phyloP scores from a whole-genome alignment of 495 filamentous ascomycete species.

The Trichoderma gamsii region DNA sequence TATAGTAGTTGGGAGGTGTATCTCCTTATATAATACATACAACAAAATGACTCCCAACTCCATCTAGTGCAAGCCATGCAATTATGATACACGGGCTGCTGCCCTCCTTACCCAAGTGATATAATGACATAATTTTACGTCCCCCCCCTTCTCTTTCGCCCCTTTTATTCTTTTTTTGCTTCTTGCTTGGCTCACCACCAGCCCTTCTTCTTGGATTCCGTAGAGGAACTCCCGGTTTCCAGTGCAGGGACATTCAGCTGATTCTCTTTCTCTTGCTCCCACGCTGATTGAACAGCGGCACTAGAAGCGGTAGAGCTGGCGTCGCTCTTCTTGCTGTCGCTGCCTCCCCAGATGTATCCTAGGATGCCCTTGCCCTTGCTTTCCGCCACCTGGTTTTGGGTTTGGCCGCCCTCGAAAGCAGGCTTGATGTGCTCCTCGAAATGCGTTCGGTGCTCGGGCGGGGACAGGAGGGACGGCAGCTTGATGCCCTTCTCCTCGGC shows the following conservation, averaged over 20 bases:
- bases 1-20: conserved; percentile 10
- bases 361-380: conserved; percentile 29
- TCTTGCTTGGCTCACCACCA: conserved; percentile 17
- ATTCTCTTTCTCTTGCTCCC: conserved; percentile 44
- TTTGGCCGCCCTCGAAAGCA: conserved; percentile 11
- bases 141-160: not conserved
- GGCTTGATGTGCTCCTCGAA: conserved; percentile 16
- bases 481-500: conserved; percentile 28
- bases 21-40: conserved; percentile 9
- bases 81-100: conserved; percentile 10
- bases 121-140: not conserved
- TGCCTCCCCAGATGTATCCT: conserved; percentile 9
- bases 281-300: conserved; percentile 38
- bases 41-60: conserved; percentile 8
- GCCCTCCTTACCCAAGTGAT: conserved; percentile 2
- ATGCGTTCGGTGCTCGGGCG: conserved; percentile 16
- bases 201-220: conserved; percentile 32
- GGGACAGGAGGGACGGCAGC: conserved; percentile 32
- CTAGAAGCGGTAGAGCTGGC: not conserved
- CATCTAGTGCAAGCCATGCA: conserved; percentile 7
- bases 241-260: conserved; percentile 41
- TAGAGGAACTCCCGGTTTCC: conserved; percentile 17
- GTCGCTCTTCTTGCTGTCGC: conserved; percentile 28
- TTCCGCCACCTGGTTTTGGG: conserved; percentile 17
- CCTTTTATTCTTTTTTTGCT: not conserved